A percentile compares a stretch with the other conserved stretches of the same genome.
These are phyloP conservation scores for Sporothrix dimorphospora DNA, from an alignment of 2,329 filamentous ascomycete genomes.

Conservation along the genomic window DNA sequence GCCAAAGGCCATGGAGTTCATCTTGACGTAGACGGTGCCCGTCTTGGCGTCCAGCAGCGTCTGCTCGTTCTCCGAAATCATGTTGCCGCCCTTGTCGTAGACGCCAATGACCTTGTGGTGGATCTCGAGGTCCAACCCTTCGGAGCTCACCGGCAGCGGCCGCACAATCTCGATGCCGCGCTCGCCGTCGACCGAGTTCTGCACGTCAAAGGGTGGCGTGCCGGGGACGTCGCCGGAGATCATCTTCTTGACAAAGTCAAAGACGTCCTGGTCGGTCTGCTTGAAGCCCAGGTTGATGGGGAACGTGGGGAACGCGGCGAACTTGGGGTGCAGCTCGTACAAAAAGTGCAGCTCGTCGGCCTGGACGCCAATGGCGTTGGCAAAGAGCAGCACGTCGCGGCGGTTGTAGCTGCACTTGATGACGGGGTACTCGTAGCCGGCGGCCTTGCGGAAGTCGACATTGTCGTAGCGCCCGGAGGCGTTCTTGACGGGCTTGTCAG, in stretches of 20 bases:
- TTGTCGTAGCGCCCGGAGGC: slow-evolving; percentile 47
- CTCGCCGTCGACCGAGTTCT: slow-evolving; percentile 48
- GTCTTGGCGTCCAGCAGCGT: slow-evolving; percentile 46
- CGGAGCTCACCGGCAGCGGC: slow-evolving; percentile 43
- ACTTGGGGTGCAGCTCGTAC: slow-evolving; percentile 50
- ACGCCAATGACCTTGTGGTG: slow-evolving; percentile 48
- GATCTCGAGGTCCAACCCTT: slow-evolving; percentile 46
- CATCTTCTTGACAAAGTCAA: slow-evolving; percentile 46
- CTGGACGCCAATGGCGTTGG: slow-evolving; percentile 46
- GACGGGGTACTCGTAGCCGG: slow-evolving; percentile 44
- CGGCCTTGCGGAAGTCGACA: slow-evolving; percentile 47
- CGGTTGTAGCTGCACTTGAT: slow-evolving; percentile 48
- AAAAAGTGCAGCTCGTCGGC: slow-evolving; percentile 49
- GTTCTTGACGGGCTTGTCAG: slow-evolving; percentile 43
- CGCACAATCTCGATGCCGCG: slow-evolving; percentile 45
- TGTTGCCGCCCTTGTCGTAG: slow-evolving; percentile 50
- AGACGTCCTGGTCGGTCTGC: slow-evolving; percentile 50
- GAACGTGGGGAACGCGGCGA: slow-evolving; percentile 52
- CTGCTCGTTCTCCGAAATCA: slow-evolving; percentile 49
- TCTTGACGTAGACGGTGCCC: slow-evolving; percentile 44
- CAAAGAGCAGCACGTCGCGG: slow-evolving; percentile 49
- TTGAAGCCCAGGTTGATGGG: slow-evolving; percentile 52
- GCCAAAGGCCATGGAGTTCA: slow-evolving; percentile 48
- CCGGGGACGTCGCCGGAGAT: slow-evolving; percentile 44
- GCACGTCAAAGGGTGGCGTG: slow-evolving; percentile 46